Evolutionary conservation across 768 basidiomycete genomes (phyloP).

Genomic region (Boletus sensibilis): DNA sequence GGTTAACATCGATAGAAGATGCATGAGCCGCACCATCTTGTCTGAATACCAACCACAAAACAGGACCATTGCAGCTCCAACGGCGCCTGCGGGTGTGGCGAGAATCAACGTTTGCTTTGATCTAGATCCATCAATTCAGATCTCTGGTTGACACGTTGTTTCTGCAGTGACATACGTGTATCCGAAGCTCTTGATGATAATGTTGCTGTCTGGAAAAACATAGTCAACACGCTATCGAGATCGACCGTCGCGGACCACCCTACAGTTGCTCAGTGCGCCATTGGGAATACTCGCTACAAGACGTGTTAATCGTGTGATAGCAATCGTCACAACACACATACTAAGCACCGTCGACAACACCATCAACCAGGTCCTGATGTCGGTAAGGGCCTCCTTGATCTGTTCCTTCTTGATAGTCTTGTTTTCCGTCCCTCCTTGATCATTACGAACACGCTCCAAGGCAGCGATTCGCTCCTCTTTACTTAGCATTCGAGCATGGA

Average conservation of each 20-base stretch:
- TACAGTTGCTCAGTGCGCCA: conserved; percentile 62
- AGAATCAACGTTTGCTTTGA: conserved; percentile 61
- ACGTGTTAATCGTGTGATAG: not conserved
- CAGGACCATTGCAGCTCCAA: conserved; percentile 48
- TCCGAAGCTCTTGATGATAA: conserved; percentile 62
- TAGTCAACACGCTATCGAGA: not conserved
- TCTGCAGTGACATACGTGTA: conserved; percentile 47
- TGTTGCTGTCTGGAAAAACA: conserved; percentile 48
- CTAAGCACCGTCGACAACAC: conserved; percentile 58
- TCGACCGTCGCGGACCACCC: conserved; percentile 18
- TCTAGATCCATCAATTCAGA: conserved; percentile 28
- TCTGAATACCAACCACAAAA: conserved; percentile 67
- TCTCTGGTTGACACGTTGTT: not conserved
- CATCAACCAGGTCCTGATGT: conserved; percentile 62
- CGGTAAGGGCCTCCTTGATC: conserved; percentile 53
- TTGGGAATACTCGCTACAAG: conserved; percentile 61
- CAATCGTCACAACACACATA: conserved; percentile 30
- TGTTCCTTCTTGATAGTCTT: conserved; percentile 59
- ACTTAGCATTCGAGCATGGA: conserved; percentile 54
- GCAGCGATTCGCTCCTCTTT: conserved; percentile 60
- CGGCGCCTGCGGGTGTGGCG: conserved; percentile 52
- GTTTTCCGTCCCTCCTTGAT: conserved; percentile 63
- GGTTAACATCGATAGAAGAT: not conserved
- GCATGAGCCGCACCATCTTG: conserved; percentile 43
- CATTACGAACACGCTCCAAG: conserved; percentile 64